Evolutionary conservation across 495 filamentous ascomycete genomes (phyloP).

Genomic region (Penicillium daleae): DNA sequence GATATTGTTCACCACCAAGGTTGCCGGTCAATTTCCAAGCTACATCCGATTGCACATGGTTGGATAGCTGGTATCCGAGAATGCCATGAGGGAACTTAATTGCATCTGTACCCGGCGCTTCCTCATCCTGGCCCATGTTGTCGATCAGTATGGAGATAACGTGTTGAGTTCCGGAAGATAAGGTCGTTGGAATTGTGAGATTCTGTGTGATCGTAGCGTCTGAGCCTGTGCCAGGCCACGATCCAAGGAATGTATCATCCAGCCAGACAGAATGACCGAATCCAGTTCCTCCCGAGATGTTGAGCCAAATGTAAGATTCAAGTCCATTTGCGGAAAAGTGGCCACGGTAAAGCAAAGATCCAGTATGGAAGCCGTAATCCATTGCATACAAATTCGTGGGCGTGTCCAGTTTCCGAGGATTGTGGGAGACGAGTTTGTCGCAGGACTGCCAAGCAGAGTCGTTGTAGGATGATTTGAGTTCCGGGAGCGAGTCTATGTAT

Average conservation of each 20-base stretch:
- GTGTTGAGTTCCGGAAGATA: constrained; percentile 54
- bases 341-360: constrained; percentile 67
- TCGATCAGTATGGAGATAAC: constrained; percentile 68
- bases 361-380: constrained; percentile 73
- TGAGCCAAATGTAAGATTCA: constrained; percentile 55
- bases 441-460: constrained; percentile 61
- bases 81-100: constrained; percentile 73
- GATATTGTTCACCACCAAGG: constrained; percentile 66
- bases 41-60: constrained; percentile 43
- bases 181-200: constrained; percentile 31
- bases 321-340: constrained; percentile 64
- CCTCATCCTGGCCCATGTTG: constrained; percentile 67
- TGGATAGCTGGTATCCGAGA: constrained; percentile 54
- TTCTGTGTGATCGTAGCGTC: constrained; percentile 17
- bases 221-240: constrained; percentile 49
- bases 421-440: constrained; percentile 59
- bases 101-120: constrained; percentile 55
- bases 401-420: constrained; percentile 53
- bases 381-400: constrained; percentile 62
- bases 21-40: constrained; percentile 77
- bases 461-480: constrained; percentile 60
- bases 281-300: constrained; percentile 60
- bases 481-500: constrained; percentile 67
- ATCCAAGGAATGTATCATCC: constrained; percentile 53
- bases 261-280: constrained; percentile 60